Base-by-base conservation (phyloP, 257 asterid genomes). In the Verbena officinalis region DNA sequence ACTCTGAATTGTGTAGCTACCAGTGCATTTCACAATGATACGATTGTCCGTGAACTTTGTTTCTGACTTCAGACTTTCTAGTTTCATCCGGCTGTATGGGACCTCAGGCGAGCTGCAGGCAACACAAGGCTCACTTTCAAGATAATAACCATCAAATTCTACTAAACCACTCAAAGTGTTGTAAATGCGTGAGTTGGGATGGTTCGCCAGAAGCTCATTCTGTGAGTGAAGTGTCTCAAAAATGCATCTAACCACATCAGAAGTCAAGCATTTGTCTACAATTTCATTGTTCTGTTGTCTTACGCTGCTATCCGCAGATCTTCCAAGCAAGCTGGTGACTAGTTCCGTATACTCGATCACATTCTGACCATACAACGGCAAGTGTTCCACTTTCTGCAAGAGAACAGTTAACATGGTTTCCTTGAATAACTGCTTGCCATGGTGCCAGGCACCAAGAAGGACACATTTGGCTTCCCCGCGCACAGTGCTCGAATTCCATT, bases 61-160 rank as follows among this genome's bases (percentile, higher is more conserved):
- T 77, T 94, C 99, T 36, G 97, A 94, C 71, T 94, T 94, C 77
- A 94, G 74, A 73, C 91, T 94, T 82, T 94, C 99, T 27, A 94
- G 91, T 86, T 94, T 94, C 96, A 90, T 88, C 84, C 96, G 85
- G 77, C 92, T 88, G 72, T 86, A 94, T 20, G 99, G 97, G 59
- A 86, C 99, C 89, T 94, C 99, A 24, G 97, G 99, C 17, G 99
- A 88, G 83, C 99, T 94, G 84, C 99, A 94, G 70, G 97, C 95
- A 73, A 94, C 99, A 83, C 99, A 94, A 65, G 99, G 99, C 74
- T 94, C 99, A 77, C 99, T 94, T 80, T 94, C 99, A 64, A 94
- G 99, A 84, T 94, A 94, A 81, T 94, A 94, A 55, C 99, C 99
- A 78, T 94, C 99, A 79, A 94, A 94, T 77, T 94, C 99, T 75